Evolutionary conservation across 345 rosid species (phyloP).

Genomic region (Brassica juncea): DNA sequence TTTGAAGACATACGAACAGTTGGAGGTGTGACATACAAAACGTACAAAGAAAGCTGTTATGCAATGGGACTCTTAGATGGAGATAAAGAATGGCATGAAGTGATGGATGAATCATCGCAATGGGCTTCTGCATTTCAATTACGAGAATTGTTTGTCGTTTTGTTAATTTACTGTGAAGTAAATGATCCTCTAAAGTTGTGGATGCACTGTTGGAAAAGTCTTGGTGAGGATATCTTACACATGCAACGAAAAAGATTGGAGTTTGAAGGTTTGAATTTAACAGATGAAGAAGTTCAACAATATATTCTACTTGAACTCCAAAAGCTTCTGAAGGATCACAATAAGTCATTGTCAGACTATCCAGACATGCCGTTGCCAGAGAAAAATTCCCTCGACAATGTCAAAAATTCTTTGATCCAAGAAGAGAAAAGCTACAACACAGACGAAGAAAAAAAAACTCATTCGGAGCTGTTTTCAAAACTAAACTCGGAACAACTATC

Average conservation of each 20-base stretch:
- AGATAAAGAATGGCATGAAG: neutral
- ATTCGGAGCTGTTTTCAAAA: neutral
- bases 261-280: no score
- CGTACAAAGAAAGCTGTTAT: neutral
- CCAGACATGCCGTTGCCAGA: neutral
- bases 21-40: neutral
- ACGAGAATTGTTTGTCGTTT: neutral
- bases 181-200: neutral
- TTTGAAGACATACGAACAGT: neutral
- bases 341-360: neutral
- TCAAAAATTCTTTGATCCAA: neutral
- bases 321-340: neutral
- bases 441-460: neutral
- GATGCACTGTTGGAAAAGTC: neutral
- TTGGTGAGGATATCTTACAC: neutral
- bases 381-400: neutral
- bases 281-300: neutral
- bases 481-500: neutral
- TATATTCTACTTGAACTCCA: neutral
- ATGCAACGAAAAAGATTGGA: neutral
- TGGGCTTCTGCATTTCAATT: neutral
- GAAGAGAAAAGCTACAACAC: no score
- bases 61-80: neutral
- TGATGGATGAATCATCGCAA: neutral
- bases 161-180: neutral